A percentile compares a stretch with the other conserved stretches of the same genome.
Conservation (phyloP, 139 green algal species). For the Chlamydomonas schloesseri region DNA sequence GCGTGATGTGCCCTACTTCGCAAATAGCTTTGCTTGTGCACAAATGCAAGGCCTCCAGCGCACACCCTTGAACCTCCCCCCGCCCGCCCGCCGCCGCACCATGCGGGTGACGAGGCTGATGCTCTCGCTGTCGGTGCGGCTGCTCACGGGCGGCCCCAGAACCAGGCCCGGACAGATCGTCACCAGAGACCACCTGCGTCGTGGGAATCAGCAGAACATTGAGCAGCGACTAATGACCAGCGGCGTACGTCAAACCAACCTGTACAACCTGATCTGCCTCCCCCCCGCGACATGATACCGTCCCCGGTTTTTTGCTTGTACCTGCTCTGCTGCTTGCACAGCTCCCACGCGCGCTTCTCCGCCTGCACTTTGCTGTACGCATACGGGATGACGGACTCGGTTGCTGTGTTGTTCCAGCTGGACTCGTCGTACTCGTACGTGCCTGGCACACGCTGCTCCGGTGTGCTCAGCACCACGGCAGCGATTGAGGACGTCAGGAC, state of each 20-base stretch:
- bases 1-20: no score
- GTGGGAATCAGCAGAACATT: background rate
- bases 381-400: conserved; percentile 41
- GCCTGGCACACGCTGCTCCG: conserved; percentile 31
- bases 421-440: conserved; percentile 2
- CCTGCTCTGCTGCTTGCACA: conserved; percentile 34
- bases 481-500: conserved; percentile 67
- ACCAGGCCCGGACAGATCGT: conserved; percentile 58
- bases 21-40: no score
- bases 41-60: no score
- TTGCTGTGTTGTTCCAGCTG: conserved; percentile 36
- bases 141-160: conserved; percentile 49
- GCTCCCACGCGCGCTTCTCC: conserved; percentile 62
- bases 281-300: no score
- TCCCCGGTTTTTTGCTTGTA: no score
- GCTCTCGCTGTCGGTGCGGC: conserved; percentile 20
- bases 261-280: no score
- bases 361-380: conserved; percentile 60
- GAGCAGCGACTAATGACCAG: no score
- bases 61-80: no score
- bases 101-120: conserved; percentile 39
- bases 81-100: conserved; percentile 24
- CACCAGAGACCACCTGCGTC: conserved; percentile 52
- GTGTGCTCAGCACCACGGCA: conserved; percentile 37
- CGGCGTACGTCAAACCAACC: no score